Evolutionary conservation across 305 asterid species (phyloP).

Genomic region (Striga hermonthica): DNA sequence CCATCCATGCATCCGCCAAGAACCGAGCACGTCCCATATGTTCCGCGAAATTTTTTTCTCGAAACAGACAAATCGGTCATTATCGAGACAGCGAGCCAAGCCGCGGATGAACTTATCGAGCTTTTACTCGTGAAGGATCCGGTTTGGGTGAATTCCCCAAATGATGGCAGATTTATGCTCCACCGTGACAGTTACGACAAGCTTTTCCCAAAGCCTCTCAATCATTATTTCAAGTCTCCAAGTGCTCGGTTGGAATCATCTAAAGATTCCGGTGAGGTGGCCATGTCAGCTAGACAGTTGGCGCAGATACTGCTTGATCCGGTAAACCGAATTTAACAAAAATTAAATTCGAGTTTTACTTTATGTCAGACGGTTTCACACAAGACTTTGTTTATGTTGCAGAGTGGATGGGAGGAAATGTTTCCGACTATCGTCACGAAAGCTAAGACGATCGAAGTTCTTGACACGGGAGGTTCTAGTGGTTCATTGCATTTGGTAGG

Average conservation of each 20-base stretch:
- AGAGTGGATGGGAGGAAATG: constrained; percentile 62
- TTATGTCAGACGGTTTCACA: too few species aligned
- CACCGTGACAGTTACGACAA: constrained; percentile 52
- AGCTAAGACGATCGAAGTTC: constrained; percentile 47
- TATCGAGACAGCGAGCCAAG: constrained; percentile 39
- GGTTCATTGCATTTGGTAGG: constrained; percentile 59
- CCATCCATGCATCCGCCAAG: constrained; percentile 25
- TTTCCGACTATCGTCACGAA: constrained; percentile 54
- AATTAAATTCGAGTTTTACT: too few species aligned
- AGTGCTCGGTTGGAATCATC: constrained; percentile 67
- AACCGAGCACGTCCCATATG: constrained; percentile 25
- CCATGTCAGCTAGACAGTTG: constrained; percentile 46
- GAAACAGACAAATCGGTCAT: constrained; percentile 36
- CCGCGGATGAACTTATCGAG: constrained; percentile 54
- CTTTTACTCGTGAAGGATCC: constrained; percentile 57
- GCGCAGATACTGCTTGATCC: constrained; percentile 53
- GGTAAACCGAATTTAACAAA: constrained; percentile 28
- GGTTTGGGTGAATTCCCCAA: constrained; percentile 46
- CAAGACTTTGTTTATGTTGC: constrained; percentile 25
- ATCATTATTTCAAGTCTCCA: constrained; percentile 34
- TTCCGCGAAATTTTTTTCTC: constrained; percentile 10
- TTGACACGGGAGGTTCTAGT: constrained; percentile 44
- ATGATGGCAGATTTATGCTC: constrained; percentile 44
- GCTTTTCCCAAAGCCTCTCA: constrained; percentile 39
- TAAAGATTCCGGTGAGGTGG: constrained; percentile 53